Conservation (phyloP, 1,284 basidiomycete genomes). For the Sanghuangporus sanghuang region DNA sequence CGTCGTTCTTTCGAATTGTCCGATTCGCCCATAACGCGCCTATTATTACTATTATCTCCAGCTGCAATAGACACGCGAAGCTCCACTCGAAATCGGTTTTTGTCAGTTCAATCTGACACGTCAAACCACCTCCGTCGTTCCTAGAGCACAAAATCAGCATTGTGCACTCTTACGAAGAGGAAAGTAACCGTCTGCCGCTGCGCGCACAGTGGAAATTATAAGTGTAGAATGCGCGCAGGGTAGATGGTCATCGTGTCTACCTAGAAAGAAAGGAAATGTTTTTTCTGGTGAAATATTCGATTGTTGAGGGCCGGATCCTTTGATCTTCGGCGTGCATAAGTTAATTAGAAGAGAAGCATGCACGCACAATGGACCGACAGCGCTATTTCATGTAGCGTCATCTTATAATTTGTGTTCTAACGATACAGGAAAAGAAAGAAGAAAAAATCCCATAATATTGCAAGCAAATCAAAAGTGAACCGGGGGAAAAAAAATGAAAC, state of each 20-base stretch:
- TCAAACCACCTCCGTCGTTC: slow-evolving; percentile 18
- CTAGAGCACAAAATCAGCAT: neutral
- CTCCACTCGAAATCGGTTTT: slow-evolving; percentile 6
- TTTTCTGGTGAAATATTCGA: neutral
- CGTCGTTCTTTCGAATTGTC: neutral
- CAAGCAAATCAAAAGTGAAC: no score
- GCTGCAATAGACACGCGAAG: neutral
- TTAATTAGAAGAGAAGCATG: neutral
- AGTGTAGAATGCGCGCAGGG: neutral
- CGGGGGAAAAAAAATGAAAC: neutral
- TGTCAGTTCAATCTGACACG: slow-evolving; percentile 12
- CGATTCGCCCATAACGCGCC: neutral
- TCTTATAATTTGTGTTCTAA: slow-evolving; percentile 28
- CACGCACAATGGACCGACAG: neutral
- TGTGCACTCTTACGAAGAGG: slow-evolving; percentile 8
- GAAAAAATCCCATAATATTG: neutral
- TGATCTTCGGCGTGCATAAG: no score
- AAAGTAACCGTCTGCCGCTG: slow-evolving; percentile 5
- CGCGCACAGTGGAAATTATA: neutral
- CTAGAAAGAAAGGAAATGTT: neutral
- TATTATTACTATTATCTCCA: neutral
- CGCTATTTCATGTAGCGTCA: neutral
- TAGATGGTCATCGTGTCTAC: slow-evolving; percentile 7
- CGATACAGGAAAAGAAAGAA: slow-evolving; percentile 18
- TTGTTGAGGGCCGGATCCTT: slow-evolving; percentile 10